Conservation (phyloP, 2,329 filamentous ascomycete species). For the Xylariaceae sp. region DNA sequence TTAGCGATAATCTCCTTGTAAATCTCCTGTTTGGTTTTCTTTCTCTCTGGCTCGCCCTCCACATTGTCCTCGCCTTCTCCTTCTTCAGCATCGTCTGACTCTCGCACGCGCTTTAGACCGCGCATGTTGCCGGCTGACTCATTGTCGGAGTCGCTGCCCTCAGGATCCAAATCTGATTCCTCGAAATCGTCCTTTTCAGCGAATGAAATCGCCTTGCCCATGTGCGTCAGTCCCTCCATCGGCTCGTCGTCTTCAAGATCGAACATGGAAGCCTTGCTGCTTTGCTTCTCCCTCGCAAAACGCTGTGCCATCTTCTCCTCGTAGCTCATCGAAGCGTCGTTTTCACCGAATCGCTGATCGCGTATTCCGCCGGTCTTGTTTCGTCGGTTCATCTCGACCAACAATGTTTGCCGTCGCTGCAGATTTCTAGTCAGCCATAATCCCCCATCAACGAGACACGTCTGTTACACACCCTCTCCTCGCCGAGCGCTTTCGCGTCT, state of each 20-base stretch:
- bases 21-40: constrained; percentile 93
- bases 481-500: constrained; percentile 76
- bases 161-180: constrained; percentile 57
- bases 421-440: constrained; percentile 15
- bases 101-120: constrained; percentile 53
- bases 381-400: constrained; percentile 83
- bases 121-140: constrained; percentile 49
- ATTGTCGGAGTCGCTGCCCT: constrained; percentile 56
- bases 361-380: constrained; percentile 91
- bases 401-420: constrained; percentile 70
- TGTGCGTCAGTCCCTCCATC: constrained; percentile 67
- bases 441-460: constrained; percentile 1
- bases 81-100: constrained; percentile 38
- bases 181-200: constrained; percentile 67
- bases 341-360: constrained; percentile 91
- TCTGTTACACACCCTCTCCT: constrained; percentile 62
- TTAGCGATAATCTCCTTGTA: constrained; percentile 98
- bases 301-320: constrained; percentile 89
- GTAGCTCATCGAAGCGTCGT: constrained; percentile 86
- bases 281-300: constrained; percentile 83
- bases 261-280: constrained; percentile 73
- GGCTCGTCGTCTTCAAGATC: constrained; percentile 80
- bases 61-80: constrained; percentile 54
- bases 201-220: constrained; percentile 60
- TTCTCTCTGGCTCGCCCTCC: constrained; percentile 71